Base-by-base conservation (phyloP, 495 filamentous ascomycete genomes). In the Aspergillus sparsus region DNA sequence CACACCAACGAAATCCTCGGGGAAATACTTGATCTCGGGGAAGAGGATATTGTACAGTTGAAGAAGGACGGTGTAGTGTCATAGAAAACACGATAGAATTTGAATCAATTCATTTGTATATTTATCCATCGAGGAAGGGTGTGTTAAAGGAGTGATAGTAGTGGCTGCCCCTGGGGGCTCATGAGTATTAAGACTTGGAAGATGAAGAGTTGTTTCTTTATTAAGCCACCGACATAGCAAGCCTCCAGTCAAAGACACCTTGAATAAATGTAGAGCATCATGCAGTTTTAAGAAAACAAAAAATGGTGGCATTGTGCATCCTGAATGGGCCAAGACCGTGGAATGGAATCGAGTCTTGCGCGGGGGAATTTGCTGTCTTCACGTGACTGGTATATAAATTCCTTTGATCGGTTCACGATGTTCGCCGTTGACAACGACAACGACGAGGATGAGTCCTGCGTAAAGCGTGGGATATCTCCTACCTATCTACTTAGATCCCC, bases 1-100 rank as follows among this genome's bases (percentile, higher is more conserved):
- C 94, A 98, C 75, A 98, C 94, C 2, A 81, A 94, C 64, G 92
- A 98, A 74, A 80, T 98, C 2, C 74, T 98, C 55, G 65, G 74
- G 31, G 82, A 85, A 2, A 64, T 90, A 31, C 74, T 97, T 16
- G 85, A 88, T 0, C 78, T 92, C 65, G 80, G 74, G 9, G 75
- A 82, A 44, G 73, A 65, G 0, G 81, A 89, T 54, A 90, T 97
- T 49, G 71, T 77, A 37, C 73, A 70, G 11, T 71, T 96, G 61
- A 88, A 80, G 65, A 71, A 77, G 33, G 83, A 87, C 44, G 92
- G 92, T 1, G 87, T 90, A 3, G 76, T 96, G 7, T 82, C 82
- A 57, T 92, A 83, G 46, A 62, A 6, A 39, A 16, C 44, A 15
- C 9, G 3, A 33, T 34, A 36, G 8, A 27, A 6, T 6, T 12